Evolutionary conservation across 345 rosid genomes (phyloP).

Genomic region (Rubroshorea leprosula): DNA sequence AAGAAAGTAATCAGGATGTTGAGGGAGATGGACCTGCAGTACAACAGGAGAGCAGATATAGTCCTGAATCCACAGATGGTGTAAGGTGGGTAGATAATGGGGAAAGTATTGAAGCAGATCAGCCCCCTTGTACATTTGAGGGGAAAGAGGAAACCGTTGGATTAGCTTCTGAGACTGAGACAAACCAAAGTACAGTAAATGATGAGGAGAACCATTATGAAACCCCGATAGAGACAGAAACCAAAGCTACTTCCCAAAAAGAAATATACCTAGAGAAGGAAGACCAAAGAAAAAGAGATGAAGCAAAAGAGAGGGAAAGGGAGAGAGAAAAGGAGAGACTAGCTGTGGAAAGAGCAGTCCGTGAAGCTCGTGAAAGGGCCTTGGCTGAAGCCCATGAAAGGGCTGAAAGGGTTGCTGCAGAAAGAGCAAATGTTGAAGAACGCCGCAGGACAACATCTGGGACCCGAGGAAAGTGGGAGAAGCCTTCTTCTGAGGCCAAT

Average conservation of each 20-base stretch:
- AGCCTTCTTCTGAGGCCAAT: conserved; percentile 41
- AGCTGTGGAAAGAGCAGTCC: conserved; percentile 87
- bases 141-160: conserved; percentile 25
- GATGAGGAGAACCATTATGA: conserved; percentile 31
- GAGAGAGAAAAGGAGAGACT: conserved; percentile 64
- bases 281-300: conserved; percentile 36
- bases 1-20: conserved; percentile 30
- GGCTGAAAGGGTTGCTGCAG: conserved; percentile 55
- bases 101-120: conserved; percentile 24
- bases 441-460: conserved; percentile 48
- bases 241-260: conserved; percentile 32
- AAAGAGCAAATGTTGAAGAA: conserved; percentile 60
- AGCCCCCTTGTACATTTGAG: conserved; percentile 28
- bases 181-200: conserved; percentile 24
- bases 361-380: conserved; percentile 94
- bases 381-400: conserved; percentile 81
- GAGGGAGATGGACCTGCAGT: conserved; percentile 22
- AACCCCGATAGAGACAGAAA: conserved; percentile 38
- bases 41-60: conserved; percentile 22
- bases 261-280: conserved; percentile 37
- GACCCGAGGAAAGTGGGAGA: conserved; percentile 50
- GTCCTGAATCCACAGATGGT: conserved; percentile 24
- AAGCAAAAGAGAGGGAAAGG: conserved; percentile 43
- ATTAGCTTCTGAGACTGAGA: conserved; percentile 19
- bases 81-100: conserved; percentile 25